Conservation (phyloP, 305 asterid genomes). For the Fraxinus ornus region DNA sequence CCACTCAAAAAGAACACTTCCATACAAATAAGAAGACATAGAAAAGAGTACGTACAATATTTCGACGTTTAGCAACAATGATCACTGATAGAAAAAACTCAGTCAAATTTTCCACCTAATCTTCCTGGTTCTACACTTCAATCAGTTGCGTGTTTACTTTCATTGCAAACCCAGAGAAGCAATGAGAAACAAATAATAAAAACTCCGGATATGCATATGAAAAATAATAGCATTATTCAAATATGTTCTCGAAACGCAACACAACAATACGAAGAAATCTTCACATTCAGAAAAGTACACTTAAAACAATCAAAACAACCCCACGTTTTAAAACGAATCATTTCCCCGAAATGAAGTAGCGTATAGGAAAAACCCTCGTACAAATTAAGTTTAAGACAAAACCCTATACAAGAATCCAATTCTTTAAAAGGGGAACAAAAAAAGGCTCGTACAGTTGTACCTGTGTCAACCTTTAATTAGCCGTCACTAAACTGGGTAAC, state of each 20-base stretch:
- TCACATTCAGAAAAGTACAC: background rate
- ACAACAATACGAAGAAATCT: constrained; percentile 16
- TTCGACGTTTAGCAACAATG: background rate
- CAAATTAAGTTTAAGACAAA: background rate
- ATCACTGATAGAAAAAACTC: background rate
- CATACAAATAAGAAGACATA: background rate
- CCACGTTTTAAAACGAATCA: background rate
- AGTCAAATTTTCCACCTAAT: background rate
- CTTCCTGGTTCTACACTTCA: background rate
- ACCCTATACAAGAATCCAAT: background rate
- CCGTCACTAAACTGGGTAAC: too few species aligned
- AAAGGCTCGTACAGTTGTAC: background rate
- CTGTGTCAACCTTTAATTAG: background rate
- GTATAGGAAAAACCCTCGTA: background rate
- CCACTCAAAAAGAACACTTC: background rate
- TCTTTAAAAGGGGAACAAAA: background rate
- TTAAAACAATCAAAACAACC: constrained; percentile 16
- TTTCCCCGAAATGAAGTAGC: background rate
- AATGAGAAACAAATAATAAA: background rate
- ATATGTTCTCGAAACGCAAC: constrained; percentile 1
- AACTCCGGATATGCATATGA: background rate
- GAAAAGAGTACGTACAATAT: background rate
- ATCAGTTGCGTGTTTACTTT: background rate
- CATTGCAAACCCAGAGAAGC: background rate
- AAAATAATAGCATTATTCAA: background rate